A percentile compares a stretch with the other conserved stretches of the same genome.
Evolutionary conservation across 371 early-diverging fungal species (phyloP).

Genomic region (Nosema muscidifuracis): DNA sequence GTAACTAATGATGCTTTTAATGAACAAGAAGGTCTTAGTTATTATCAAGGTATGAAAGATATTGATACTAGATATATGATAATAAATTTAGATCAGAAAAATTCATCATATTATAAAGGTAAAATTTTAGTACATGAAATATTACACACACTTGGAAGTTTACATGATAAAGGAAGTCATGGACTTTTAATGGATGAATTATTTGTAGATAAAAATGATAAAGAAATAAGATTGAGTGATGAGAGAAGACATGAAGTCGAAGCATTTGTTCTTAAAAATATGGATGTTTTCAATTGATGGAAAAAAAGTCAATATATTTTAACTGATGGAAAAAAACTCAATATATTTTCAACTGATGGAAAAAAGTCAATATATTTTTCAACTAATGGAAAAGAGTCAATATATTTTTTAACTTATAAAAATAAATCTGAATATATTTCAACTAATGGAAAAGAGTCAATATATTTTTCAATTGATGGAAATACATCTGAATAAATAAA

Average conservation of each 20-base stretch:
- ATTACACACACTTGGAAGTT: slow-evolving; percentile 34
- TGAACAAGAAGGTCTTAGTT: slow-evolving; percentile 19
- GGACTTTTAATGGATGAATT: slow-evolving; percentile 9
- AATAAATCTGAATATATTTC: too few relatives aligned
- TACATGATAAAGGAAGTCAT: slow-evolving; percentile 4
- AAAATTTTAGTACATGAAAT: slow-evolving; percentile 46
- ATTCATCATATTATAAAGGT: slow-evolving; percentile 26
- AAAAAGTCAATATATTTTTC: too few relatives aligned
- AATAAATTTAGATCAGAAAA: not conserved
- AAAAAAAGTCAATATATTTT: too few relatives aligned
- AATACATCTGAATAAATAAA: too few relatives aligned
- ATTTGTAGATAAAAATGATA: slow-evolving; percentile 6
- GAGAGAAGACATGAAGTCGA: slow-evolving; percentile 3
- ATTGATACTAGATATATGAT: not conserved
- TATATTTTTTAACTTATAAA: too few relatives aligned
- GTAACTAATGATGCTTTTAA: slow-evolving; percentile 1
- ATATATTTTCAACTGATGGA: too few relatives aligned
- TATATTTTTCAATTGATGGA: too few relatives aligned
- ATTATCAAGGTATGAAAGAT: slow-evolving; percentile 8
- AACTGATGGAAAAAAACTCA: too few relatives aligned
- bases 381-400: too few relatives aligned
- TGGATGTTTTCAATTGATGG: too few relatives aligned
- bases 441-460: too few relatives aligned
- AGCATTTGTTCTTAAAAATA: not conserved
- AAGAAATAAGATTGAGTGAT: not conserved